These are phyloP conservation scores for Conoideocrella luteorostrata DNA, from an alignment of 2,329 filamentous ascomycete genomes.

Conservation along the genomic window DNA sequence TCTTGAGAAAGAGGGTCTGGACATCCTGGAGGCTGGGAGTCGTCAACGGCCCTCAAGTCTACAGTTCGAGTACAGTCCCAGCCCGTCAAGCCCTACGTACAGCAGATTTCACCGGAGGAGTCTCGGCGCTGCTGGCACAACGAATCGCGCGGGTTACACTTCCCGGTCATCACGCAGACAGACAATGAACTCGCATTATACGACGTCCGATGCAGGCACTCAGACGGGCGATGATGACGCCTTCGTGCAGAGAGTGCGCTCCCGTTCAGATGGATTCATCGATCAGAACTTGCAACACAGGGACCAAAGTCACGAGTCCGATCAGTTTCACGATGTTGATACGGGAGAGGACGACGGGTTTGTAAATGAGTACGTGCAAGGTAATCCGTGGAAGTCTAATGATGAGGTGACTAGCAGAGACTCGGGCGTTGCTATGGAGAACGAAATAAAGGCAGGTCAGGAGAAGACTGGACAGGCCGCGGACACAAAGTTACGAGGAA, in stretches of 20 bases:
- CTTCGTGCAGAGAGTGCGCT: background rate
- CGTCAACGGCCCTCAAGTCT: conserved; percentile 27
- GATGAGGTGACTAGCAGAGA: background rate
- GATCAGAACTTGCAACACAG: background rate
- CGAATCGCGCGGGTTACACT: conserved; percentile 15
- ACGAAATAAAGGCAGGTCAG: background rate
- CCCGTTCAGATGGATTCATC: background rate
- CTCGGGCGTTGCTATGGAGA: background rate
- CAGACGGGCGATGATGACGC: conserved; percentile 18
- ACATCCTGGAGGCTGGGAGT: conserved; percentile 29
- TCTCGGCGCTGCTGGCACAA: conserved; percentile 15
- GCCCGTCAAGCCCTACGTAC: conserved; percentile 29
- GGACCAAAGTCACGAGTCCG: background rate
- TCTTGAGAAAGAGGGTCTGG: conserved; percentile 28
- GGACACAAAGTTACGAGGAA: background rate
- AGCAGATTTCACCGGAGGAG: conserved; percentile 27
- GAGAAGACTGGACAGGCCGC: background rate
- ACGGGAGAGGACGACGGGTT: background rate
- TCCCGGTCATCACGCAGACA: conserved; percentile 11
- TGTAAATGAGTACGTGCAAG: conserved; percentile 1
- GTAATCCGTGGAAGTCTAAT: conserved; percentile 1
- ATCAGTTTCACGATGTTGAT: background rate
- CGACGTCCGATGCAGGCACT: conserved; percentile 20
- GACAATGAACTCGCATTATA: conserved; percentile 12
- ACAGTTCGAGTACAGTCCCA: conserved; percentile 30